Conservation (phyloP, 495 filamentous ascomycete genomes). For the Jackrogersella multiformis region DNA sequence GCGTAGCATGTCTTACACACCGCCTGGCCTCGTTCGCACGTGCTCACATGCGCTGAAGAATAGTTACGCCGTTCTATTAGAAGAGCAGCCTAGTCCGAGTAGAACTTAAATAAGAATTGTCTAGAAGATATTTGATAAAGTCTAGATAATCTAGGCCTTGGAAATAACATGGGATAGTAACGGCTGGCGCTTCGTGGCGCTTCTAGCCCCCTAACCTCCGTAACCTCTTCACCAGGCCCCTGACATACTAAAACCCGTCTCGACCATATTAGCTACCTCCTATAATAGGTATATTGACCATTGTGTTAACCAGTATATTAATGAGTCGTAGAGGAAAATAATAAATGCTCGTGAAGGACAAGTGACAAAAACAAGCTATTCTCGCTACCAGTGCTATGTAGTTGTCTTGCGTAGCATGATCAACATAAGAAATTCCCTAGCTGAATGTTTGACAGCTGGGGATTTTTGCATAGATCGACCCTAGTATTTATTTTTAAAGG, state of each 20-base stretch:
- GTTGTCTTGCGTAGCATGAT: constrained; percentile 36
- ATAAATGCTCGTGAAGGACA: constrained; percentile 1
- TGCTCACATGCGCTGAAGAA: constrained; percentile 16
- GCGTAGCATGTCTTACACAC: constrained; percentile 10
- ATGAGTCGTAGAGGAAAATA: neutral
- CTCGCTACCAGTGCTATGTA: constrained; percentile 13
- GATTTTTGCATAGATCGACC: constrained; percentile 36
- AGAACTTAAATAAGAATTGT: constrained; percentile 8
- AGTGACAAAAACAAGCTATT: constrained; percentile 26
- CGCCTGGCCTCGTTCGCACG: constrained; percentile 17
- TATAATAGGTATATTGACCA: neutral
- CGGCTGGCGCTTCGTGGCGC: constrained; percentile 23
- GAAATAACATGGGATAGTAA: constrained; percentile 20
- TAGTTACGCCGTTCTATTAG: neutral
- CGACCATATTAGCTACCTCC: neutral
- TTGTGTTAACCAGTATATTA: constrained; percentile 7
- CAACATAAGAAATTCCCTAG: constrained; percentile 36
- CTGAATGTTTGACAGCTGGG: constrained; percentile 36
- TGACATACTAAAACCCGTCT: constrained; percentile 8
- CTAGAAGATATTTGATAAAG: constrained; percentile 3
- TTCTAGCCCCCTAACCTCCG: constrained; percentile 7
- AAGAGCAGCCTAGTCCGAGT: neutral
- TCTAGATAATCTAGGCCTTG: too few species aligned
- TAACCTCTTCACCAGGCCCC: too few species aligned
- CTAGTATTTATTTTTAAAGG: constrained; percentile 41